A percentile compares a stretch with the other conserved stretches of the same genome.
phyloP scores from a whole-genome alignment of 164 flowering plant genomes.

The Nelumbo lutea region DNA sequence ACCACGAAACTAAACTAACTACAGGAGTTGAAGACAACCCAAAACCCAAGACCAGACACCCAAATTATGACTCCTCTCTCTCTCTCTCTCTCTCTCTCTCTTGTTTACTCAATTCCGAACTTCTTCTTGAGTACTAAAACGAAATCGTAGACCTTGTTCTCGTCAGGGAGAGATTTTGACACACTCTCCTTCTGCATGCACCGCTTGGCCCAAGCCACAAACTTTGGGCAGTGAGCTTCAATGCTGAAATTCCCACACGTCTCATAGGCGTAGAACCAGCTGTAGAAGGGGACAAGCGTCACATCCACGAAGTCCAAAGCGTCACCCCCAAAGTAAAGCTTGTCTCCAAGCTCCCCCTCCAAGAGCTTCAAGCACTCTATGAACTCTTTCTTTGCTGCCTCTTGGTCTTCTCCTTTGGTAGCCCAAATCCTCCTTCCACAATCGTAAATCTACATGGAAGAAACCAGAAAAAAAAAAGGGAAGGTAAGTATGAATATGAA shows the following conservation, averaged over 20 bases:
- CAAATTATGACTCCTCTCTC: no score
- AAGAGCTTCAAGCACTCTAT: conserved; percentile 7
- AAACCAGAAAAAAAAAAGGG: no score
- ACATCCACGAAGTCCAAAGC: conserved; percentile 8
- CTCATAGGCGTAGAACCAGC: conserved; percentile 3
- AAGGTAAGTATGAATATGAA: no score
- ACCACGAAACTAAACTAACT: no score
- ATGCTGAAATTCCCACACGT: conserved; percentile 4
- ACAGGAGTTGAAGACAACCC: no score
- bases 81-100: neutral
- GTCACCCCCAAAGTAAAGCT: conserved; percentile 15
- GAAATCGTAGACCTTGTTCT: neutral
- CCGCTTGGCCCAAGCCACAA: conserved; percentile 10
- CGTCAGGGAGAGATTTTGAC: conserved; percentile 11
- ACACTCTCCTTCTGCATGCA: conserved; percentile 14
- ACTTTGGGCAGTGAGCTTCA: conserved; percentile 11
- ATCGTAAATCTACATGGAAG: no score
- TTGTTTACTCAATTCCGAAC: neutral
- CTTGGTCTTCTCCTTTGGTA: conserved; percentile 10
- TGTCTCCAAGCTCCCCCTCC: conserved; percentile 14
- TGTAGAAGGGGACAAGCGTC: neutral
- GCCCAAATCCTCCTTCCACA: neutral
- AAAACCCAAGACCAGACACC: no score
- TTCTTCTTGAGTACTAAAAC: neutral
- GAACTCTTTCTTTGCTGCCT: conserved; percentile 11